Percentiles rank a stretch among this genome's conserved stretches.
phyloP scores from a whole-genome alignment of 768 basidiomycete genomes.

The Podaxis sp. region DNA sequence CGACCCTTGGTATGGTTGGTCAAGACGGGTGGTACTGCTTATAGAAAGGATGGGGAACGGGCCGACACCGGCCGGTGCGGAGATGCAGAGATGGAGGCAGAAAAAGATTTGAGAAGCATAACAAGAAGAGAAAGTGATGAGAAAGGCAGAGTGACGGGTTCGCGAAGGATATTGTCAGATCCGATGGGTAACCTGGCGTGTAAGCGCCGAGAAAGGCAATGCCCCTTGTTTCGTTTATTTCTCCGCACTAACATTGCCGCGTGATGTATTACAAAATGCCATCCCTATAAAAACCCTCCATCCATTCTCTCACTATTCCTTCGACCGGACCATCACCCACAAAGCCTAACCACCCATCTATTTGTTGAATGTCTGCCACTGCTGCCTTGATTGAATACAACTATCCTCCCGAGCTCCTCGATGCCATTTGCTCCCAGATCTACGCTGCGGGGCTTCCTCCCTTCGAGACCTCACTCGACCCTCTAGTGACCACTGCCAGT shows the following conservation, averaged over 20 bases:
- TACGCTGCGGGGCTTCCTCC: constrained; percentile 64
- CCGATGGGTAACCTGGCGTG: not conserved
- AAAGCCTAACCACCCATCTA: constrained; percentile 17
- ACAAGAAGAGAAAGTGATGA: not conserved
- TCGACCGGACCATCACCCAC: constrained; percentile 14
- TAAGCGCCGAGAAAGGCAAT: constrained; percentile 13
- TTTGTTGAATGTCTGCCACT: constrained; percentile 27
- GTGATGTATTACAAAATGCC: constrained; percentile 14
- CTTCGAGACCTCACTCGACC: constrained; percentile 63
- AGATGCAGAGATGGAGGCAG: not conserved
- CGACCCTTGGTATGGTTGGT: not conserved
- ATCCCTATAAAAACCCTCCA: constrained; percentile 13
- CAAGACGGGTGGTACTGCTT: not conserved
- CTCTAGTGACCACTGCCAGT: constrained; percentile 49
- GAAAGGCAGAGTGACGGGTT: not conserved
- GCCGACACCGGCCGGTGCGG: not conserved
- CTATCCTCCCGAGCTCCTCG: constrained; percentile 73
- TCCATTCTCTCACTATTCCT: constrained; percentile 5
- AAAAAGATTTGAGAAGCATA: too few relatives aligned
- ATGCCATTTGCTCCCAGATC: constrained; percentile 70
- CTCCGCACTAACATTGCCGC: constrained; percentile 16
- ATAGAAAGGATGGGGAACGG: not conserved
- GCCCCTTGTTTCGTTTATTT: constrained; percentile 19
- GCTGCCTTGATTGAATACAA: constrained; percentile 25
- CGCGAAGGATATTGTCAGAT: constrained; percentile 4